Evolutionary conservation across 257 asterid species (phyloP), one percentile per base, ranked within the genome.

Genomic region (Knoxia roxburghii): DNA sequence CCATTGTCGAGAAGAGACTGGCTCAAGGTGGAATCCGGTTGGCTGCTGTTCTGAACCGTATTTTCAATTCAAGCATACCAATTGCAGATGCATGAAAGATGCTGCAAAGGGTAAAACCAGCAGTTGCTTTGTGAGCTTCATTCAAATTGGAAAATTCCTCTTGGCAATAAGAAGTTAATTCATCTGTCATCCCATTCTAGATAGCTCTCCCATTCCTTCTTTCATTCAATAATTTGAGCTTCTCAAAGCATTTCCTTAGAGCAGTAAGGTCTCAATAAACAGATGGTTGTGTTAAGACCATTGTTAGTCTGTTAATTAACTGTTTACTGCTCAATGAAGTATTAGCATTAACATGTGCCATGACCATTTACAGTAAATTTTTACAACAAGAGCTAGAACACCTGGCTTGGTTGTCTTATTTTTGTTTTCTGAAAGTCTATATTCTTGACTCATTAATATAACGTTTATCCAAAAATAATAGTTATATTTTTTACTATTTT

Each of bases 11-110:
- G 89, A 75, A 77, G 75, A 81, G 92, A 78, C 73, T 93, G 67
- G 95, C 95, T 29, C 84, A 84, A 75, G 65, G 86, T 49, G 99
- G 90, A 65, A 77, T 93, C 67, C 95, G 99, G 24, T 84, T 93
- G 88, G 99, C 96, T 23, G 85, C 86, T 56, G 72, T 87, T 72
- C 96, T 93, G 68, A 93, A 93, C 84, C 64, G 76, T 40, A 85
- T 88, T 50, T 93, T 93, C 74, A 68, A 81, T 9, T 10, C 61
- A 46, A 72, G 57, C 8, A 55, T 69, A 66, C 77, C 84, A 52
- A 59, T 81, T 71, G 91, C 93, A 65, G 69, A 62, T 74, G 85
- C 82, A 57, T 85, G 82, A 86, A 68, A 26, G 45, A 17, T 46
- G 43, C 33, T 46, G 13, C 4, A 29, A 26, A 24, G 41, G 8